Base-by-base conservation (phyloP, 2,329 filamentous ascomycete species). In the Penicillium sp. region DNA sequence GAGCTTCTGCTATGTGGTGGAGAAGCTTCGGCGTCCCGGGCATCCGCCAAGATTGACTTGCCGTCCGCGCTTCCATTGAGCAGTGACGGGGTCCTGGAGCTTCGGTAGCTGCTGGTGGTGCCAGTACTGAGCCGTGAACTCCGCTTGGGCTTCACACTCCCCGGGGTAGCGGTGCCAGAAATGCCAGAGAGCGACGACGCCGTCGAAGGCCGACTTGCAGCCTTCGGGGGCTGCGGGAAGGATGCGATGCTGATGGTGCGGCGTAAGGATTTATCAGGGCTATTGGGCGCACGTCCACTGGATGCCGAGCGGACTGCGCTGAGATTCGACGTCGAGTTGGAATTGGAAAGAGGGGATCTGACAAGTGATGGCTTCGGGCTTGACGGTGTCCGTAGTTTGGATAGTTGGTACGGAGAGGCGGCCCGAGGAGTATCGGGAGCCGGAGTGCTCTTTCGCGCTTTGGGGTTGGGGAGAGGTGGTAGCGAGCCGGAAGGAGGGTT, bases 171-270 rank as follows among this genome's bases (percentile, higher is more conserved):
- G 41, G 64, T 58, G 16, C 70, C 64, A 33, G 68, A 66, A 25
- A 68, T 61, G 3, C 63, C 66, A 52, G 78, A 64, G 55, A 70
- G 46, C 67, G 74, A 62, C 64, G 80, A 72, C 67, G 82, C 48
- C 79, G 83, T 46, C 82, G 89, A 50, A 84, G 76, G 73, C 80
- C 90, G 62, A 76, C 74, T 79, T 48, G 81, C 80, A 43, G 85
- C 83, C 60, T 86, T 86, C 13, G 92, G 92, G 13, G 92, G 92
- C 58, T 95, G 89, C 27, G 92, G 92, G 66, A 97, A 96, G 1
- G 90, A 87, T 67, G 92, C 92, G 66, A 96, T 95, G 78, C 92
- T 96, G 65, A 95, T 87, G 1, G 89, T 89, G 73, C 95, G 95
- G 56, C 91, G 85, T 49, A 96, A 73, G 1, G 86, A 84, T 70